Evolutionary conservation across 1,139 yeast species (phyloP).

Genomic region (Debaryomyces sp.): DNA sequence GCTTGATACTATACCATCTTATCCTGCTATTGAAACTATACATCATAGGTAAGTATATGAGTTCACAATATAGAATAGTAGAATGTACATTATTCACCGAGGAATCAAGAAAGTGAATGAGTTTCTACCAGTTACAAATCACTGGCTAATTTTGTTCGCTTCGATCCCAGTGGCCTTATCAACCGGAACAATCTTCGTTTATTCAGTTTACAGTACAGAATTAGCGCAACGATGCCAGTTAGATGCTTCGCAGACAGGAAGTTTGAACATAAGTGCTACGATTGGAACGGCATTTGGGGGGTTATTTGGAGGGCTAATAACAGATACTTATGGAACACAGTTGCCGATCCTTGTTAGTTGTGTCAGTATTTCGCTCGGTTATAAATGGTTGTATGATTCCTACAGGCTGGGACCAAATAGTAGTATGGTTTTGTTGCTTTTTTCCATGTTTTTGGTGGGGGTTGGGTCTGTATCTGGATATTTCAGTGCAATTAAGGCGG

Average conservation of each 20-base stretch:
- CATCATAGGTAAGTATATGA: not conserved
- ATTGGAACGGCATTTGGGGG: constrained; percentile 39
- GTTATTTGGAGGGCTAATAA: constrained; percentile 31
- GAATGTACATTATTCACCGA: constrained; percentile 19
- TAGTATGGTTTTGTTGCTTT: constrained; percentile 19
- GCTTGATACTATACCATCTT: not conserved
- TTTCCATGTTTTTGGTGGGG: constrained; percentile 36
- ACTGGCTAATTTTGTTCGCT: constrained; percentile 27
- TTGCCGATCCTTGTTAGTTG: constrained; percentile 34
- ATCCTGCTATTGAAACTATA: not conserved
- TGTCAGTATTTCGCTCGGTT: constrained; percentile 27
- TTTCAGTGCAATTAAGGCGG: constrained; percentile 39
- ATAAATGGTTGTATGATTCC: constrained; percentile 28
- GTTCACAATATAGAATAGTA: not conserved
- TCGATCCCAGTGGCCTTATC: constrained; percentile 37
- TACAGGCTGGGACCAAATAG: constrained; percentile 22
- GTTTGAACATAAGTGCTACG: constrained; percentile 34
- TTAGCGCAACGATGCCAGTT: constrained; percentile 33
- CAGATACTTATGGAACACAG: constrained; percentile 38
- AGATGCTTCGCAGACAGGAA: constrained; percentile 31
- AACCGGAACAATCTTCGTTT: constrained; percentile 38
- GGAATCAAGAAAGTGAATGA: constrained; percentile 21
- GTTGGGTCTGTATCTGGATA: constrained; percentile 38
- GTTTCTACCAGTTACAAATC: constrained; percentile 30
- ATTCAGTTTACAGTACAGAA: constrained; percentile 37